A percentile compares a stretch with the other conserved stretches of the same genome.
Conservation (phyloP, 371 early-diverging fungal species). For the Caulochytrium protostelioides region DNA sequence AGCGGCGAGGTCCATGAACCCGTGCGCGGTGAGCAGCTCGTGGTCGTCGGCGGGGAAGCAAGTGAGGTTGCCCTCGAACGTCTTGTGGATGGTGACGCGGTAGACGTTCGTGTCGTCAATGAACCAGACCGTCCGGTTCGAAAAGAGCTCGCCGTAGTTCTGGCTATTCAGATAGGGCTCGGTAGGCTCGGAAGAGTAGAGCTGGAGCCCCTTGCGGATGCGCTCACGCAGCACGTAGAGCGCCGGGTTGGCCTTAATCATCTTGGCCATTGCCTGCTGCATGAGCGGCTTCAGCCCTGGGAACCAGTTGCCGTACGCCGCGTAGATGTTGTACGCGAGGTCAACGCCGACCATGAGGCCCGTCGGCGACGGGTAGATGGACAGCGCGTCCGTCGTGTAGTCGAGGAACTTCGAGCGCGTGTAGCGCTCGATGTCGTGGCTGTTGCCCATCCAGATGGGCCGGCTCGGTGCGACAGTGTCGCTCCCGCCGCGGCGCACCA, state of each 20-base stretch:
- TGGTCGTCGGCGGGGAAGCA: background rate
- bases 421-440: slow-evolving; percentile 94
- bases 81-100: slow-evolving; percentile 97
- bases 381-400: slow-evolving; percentile 79
- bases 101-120: slow-evolving; percentile 98
- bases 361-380: slow-evolving; percentile 91
- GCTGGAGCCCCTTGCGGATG: slow-evolving; percentile 91
- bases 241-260: slow-evolving; percentile 95
- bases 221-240: slow-evolving; percentile 93
- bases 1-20: slow-evolving; percentile 5
- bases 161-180: slow-evolving; percentile 89
- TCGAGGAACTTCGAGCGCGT: slow-evolving; percentile 94
- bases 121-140: slow-evolving; percentile 96
- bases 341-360: slow-evolving; percentile 94
- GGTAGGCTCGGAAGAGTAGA: slow-evolving; percentile 96
- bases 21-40: slow-evolving; percentile 6
- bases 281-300: slow-evolving; percentile 94
- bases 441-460: too few species aligned
- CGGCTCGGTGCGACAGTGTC: too few species aligned
- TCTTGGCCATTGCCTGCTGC: slow-evolving; percentile 90
- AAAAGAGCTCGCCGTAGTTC: slow-evolving; percentile 92
- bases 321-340: slow-evolving; percentile 74
- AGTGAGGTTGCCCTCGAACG: slow-evolving; percentile 91
- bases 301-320: slow-evolving; percentile 85
- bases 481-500: too few species aligned